Percentiles rank a stretch among this genome's conserved stretches.
phyloP scores from a whole-genome alignment of 2,329 filamentous ascomycete genomes.

The Cadophora sp. region DNA sequence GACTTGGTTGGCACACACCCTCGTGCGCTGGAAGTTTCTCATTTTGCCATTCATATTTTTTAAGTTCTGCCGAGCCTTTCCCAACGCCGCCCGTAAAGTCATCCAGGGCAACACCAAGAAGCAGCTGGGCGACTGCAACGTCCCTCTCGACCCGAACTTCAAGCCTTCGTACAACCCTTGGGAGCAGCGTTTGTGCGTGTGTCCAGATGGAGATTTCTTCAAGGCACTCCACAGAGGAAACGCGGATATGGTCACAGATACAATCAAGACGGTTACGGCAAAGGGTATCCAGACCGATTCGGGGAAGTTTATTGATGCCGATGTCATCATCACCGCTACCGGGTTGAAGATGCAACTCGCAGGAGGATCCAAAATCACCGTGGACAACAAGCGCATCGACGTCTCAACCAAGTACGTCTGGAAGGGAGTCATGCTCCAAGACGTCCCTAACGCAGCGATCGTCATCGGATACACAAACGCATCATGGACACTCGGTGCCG shows the following conservation, averaged over 20 bases:
- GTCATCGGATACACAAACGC: slow-evolving; percentile 71
- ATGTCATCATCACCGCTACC: slow-evolving; percentile 74
- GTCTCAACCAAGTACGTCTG: slow-evolving; percentile 62
- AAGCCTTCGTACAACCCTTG: slow-evolving; percentile 70
- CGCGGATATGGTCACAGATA: slow-evolving; percentile 57
- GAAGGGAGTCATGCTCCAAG: slow-evolving; percentile 71
- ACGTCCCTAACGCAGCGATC: slow-evolving; percentile 67
- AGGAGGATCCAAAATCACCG: slow-evolving; percentile 57
- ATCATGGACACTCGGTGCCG: slow-evolving; percentile 72
- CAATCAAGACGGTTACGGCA: slow-evolving; percentile 57
- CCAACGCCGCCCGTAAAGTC: slow-evolving; percentile 54
- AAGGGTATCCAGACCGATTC: slow-evolving; percentile 51
- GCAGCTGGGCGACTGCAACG: slow-evolving; percentile 57
- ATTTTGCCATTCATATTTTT: slow-evolving; percentile 56
- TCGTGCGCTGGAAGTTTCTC: slow-evolving; percentile 57
- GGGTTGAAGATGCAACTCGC: slow-evolving; percentile 67
- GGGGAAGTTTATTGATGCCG: slow-evolving; percentile 56
- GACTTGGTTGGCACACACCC: slow-evolving; percentile 53
- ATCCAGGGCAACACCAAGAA: slow-evolving; percentile 53
- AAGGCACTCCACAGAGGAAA: slow-evolving; percentile 54
- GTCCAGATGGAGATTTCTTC: slow-evolving; percentile 63
- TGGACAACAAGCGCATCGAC: slow-evolving; percentile 61
- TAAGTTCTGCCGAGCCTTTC: slow-evolving; percentile 60
- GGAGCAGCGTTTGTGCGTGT: slow-evolving; percentile 79
- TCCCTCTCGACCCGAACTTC: slow-evolving; percentile 68